Evolutionary conservation across 2,329 filamentous ascomycete genomes (phyloP).

Genomic region (Sporothrix luriei): DNA sequence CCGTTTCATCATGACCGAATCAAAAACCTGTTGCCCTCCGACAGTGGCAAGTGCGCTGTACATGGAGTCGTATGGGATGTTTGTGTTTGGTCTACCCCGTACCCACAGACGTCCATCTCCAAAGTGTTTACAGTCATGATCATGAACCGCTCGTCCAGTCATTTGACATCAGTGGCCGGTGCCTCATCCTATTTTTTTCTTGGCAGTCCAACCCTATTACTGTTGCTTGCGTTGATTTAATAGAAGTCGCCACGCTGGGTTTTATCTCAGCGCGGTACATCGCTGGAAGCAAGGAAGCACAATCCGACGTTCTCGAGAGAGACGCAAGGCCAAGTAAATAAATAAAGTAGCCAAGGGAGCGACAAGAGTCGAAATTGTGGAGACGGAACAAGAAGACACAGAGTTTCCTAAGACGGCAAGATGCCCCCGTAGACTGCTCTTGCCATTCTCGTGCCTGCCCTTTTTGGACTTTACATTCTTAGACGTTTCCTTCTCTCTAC

Average conservation of each 20-base stretch:
- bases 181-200: neutral
- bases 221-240: too few relatives aligned
- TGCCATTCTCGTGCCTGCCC: neutral
- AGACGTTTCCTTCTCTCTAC: neutral
- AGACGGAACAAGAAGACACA: neutral
- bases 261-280: too few relatives aligned
- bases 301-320: neutral
- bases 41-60: neutral
- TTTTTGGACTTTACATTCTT: neutral
- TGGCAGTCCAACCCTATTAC: too few relatives aligned
- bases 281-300: neutral
- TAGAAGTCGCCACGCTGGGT: too few relatives aligned
- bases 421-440: slow-evolving; percentile 2
- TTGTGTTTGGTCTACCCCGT: neutral
- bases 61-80: neutral
- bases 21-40: neutral
- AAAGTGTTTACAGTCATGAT: neutral
- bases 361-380: slow-evolving; percentile 7
- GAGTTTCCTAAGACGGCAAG: slow-evolving; percentile 4
- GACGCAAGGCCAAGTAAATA: neutral
- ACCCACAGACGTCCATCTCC: slow-evolving; percentile 6
- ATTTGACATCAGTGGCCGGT: neutral
- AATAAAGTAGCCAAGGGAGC: neutral
- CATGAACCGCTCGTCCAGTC: neutral
- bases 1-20: neutral